phyloP scores from a whole-genome alignment of 306 rosid genomes.

The Prunus armeniaca region DNA sequence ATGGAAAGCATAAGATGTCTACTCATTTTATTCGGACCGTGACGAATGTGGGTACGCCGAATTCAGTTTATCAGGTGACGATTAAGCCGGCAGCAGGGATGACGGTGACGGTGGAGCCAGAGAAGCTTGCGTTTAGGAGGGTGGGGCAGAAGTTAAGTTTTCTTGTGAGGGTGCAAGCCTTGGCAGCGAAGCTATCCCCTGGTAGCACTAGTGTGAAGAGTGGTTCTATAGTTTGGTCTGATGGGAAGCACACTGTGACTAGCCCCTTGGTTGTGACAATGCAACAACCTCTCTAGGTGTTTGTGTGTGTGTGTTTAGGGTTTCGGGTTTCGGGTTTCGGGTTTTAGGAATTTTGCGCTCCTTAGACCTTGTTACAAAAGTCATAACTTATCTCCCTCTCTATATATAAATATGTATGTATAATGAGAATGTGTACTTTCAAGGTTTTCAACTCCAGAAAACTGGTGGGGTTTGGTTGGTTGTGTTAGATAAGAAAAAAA shows the following conservation, averaged over 20 bases:
- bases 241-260: slow-evolving; percentile 76
- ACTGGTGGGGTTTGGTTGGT: slow-evolving; percentile 43
- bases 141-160: slow-evolving; percentile 76
- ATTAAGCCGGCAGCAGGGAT: slow-evolving; percentile 52
- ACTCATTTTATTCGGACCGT: slow-evolving; percentile 84
- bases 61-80: slow-evolving; percentile 59
- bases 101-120: slow-evolving; percentile 69
- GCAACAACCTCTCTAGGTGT: slow-evolving; percentile 74
- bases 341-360: slow-evolving; percentile 28
- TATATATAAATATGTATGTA: slow-evolving; percentile 23
- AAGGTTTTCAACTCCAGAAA: slow-evolving; percentile 45
- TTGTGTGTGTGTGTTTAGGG: too few species aligned
- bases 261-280: slow-evolving; percentile 83
- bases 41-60: slow-evolving; percentile 76
- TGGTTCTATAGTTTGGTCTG: slow-evolving; percentile 77
- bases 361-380: slow-evolving; percentile 24
- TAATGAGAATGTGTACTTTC: slow-evolving; percentile 22
- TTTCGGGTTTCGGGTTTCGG: slow-evolving; percentile 33
- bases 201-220: slow-evolving; percentile 60
- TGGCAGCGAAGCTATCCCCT: slow-evolving; percentile 63
- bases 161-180: slow-evolving; percentile 73
- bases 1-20: slow-evolving; percentile 68
- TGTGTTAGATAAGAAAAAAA: too few species aligned
- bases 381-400: slow-evolving; percentile 21
- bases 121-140: slow-evolving; percentile 57